Evolutionary conservation across 2,329 filamentous ascomycete genomes (phyloP), one percentile per base, ranked within the genome.

Genomic region (Neofusicoccum umdonicola): DNA sequence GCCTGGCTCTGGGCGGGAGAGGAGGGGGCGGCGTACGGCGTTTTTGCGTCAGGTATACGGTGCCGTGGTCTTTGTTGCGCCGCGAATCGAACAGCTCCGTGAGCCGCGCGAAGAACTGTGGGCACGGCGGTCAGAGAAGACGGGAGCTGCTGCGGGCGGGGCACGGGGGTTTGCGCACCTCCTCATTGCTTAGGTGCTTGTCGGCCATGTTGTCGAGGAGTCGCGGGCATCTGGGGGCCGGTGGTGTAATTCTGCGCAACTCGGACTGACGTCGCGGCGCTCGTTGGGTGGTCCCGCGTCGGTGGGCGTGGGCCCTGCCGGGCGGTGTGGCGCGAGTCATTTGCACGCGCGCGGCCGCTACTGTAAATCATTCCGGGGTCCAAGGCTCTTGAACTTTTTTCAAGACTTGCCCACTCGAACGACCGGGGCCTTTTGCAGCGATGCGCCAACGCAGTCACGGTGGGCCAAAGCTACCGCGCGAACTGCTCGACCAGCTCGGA

Each of bases 11-110:
- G 63, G 27, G 9, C n/a, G 61, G 34, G 37, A n/a, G 4, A 35
- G 39, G 37, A 19, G 51, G 50, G 50, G 42, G 15, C 31, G 57
- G 37, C 66, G 34, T 82, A 91, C 90, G 78, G 79, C 90, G 85
- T 76, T 94, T 94, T 74, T 96, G 91, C 60, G 86, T 89, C 65
- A 96, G 81, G 76, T 86, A 89, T 69, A 96, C 82, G 58, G 88
- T 87, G 71, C 90, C 90, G 77, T 92, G 89, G 71, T 89, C 85
- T 75, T 88, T 88, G 72, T 85, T 82, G 73, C 89, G 89, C 67
- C 85, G 85, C 68, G 83, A 77, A 67, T 86, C 82, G 78, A 95
- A 90, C 68, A 94, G 87, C 71, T 87, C 82, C 60, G 81, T 80
- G 68, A 94, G 84, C 73, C 84, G 84, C 67, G 81, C 79, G 79